These are phyloP conservation scores for Cystoisospora suis DNA, from an alignment of 169 alveolate genomes.

Conservation along the genomic window DNA sequence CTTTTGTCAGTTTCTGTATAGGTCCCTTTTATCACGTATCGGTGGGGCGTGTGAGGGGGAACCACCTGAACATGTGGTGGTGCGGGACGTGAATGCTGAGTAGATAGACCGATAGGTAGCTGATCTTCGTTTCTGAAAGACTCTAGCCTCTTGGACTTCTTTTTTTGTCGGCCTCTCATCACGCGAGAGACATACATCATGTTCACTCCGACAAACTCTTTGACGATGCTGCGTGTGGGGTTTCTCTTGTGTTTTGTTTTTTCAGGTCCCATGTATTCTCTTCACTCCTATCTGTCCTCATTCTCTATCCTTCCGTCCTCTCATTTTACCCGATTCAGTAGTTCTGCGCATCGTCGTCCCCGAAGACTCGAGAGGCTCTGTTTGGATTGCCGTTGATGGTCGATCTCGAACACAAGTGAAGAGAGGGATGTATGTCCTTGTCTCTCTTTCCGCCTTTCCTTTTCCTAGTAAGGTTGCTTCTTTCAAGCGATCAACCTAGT, in stretches of 20 bases:
- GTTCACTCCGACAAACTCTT: too few relatives aligned
- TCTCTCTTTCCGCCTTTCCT: constrained; percentile 42
- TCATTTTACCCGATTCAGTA: constrained; percentile 84
- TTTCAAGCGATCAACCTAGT: too few relatives aligned
- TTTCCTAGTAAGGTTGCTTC: constrained; percentile 52
- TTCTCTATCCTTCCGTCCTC: constrained; percentile 95
- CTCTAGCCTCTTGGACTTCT: too few relatives aligned
- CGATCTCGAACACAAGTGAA: constrained; percentile 43
- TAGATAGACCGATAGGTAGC: too few relatives aligned
- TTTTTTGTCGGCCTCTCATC: too few relatives aligned
- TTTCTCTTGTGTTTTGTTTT: neutral
- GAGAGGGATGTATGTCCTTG: constrained; percentile 38
- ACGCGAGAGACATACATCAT: too few relatives aligned
- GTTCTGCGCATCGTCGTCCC: constrained; percentile 72
- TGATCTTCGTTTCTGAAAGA: too few relatives aligned
- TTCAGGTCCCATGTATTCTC: constrained; percentile 83
- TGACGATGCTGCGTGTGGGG: neutral
- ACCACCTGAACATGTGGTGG: too few relatives aligned
- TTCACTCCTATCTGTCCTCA: constrained; percentile 96
- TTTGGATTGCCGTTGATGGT: constrained; percentile 68
- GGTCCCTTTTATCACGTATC: too few relatives aligned
- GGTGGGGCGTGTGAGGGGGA: too few relatives aligned
- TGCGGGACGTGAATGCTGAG: too few relatives aligned
- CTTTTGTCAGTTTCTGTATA: too few relatives aligned
- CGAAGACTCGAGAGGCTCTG: constrained; percentile 73